phyloP scores from a whole-genome alignment of 768 basidiomycete genomes.

The Sarcodon aspratus region DNA sequence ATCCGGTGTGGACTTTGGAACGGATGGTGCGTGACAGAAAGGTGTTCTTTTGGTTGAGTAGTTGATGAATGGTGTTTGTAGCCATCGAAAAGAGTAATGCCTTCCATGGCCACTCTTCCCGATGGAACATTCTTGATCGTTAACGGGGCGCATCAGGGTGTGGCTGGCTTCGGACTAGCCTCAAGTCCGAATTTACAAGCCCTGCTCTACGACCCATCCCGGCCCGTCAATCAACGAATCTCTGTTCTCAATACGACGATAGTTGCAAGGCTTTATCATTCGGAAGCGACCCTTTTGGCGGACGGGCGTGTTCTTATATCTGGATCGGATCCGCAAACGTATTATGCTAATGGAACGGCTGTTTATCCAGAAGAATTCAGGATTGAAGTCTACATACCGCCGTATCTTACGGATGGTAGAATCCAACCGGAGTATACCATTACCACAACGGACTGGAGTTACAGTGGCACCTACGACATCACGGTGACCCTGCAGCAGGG shows the following conservation, averaged over 20 bases:
- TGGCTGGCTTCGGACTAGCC: conserved; percentile 66
- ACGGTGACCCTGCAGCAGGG: conserved; percentile 28
- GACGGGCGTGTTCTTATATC: conserved; percentile 70
- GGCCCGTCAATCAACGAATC: conserved; percentile 47
- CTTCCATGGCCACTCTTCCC: conserved; percentile 60
- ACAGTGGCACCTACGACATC: conserved; percentile 43
- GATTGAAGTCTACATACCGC: conserved; percentile 74
- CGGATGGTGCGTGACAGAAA: conserved; percentile 45
- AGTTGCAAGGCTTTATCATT: conserved; percentile 70
- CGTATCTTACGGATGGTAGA: conserved; percentile 61
- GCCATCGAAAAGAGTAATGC: conserved; percentile 68
- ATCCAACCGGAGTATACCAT: conserved; percentile 53
- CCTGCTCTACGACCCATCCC: conserved; percentile 57
- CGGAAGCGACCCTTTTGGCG: conserved; percentile 61
- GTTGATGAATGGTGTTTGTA: conserved; percentile 11
- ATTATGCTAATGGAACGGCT: conserved; percentile 20
- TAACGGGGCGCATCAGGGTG: conserved; percentile 62
- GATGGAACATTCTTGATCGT: conserved; percentile 69
- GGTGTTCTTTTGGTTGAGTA: neutral
- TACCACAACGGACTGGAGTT: conserved; percentile 48
- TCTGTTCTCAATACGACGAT: conserved; percentile 59
- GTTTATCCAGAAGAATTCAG: conserved; percentile 71
- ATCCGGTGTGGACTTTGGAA: conserved; percentile 60
- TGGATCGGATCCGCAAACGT: conserved; percentile 61
- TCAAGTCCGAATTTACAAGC: conserved; percentile 52